Base-by-base conservation (phyloP, 306 rosid genomes). In the Sicyos edulis region DNA sequence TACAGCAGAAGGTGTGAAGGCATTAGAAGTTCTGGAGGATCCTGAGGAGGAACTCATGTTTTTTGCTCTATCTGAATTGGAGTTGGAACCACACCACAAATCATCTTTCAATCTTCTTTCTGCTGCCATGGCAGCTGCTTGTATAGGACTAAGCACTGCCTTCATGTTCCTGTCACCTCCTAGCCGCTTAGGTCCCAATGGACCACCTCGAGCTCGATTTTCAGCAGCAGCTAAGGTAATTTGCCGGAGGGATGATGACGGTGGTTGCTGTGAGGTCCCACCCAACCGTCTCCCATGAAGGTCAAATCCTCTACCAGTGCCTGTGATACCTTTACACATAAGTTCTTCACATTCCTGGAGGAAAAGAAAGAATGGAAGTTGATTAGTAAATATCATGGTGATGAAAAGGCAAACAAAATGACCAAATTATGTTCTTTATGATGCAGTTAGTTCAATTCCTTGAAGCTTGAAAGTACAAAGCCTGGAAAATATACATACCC, bases 41-140 rank as follows among this genome's bases (percentile, higher is more conserved):
- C 78, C 81, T 15, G 29, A 21, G n/a, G 74, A 76, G 50, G 75
- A 61, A 14, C 37, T 76, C 44, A 29, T 49, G 20, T 76, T 77
- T 37, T 65, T 74, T 4, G 76, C 79, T 37, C 75, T 29, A 32
- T n/a, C 70, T 56, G 78, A 53, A 60, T 77, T 72, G 59, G 81
- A 68, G 68, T 82, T 40, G 45, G 45, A 40, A 54, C 87, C 87
- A 75, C 91, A 87, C 91, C 91, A 87, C 69, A 77, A 53, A 76
- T 87, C 91, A 79, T 84, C 91, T 20, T 76, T 85, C 60, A 82
- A 68, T 82, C 91, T 81, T 80, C 87, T 81, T 79, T 87, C 87
- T 68, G 88, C 88, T 26, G 88, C 88, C 88, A 81, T 83, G 40
- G 88, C 88, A 54, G 87, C 87, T 78, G 91, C 88, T 79, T 86